Base-by-base conservation (phyloP, 2,329 filamentous ascomycete species). In the Epichloe sylvatica region DNA sequence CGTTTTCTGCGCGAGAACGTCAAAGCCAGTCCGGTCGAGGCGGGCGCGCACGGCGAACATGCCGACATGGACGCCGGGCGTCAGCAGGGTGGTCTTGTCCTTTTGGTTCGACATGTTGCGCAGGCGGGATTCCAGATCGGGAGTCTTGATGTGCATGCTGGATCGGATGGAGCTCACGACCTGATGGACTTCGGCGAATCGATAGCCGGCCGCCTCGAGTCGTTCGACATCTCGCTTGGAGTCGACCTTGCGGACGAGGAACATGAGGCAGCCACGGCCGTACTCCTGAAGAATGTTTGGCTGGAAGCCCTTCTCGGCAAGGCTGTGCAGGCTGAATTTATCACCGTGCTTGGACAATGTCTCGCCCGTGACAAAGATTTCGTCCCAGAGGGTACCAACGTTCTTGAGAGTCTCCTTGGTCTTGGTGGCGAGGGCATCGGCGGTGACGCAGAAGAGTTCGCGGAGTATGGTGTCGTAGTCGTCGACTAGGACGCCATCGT, bases 381-480 rank as follows among this genome's bases (percentile, higher is more conserved):
- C 81, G 54, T 91, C 84, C 68, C 84, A 91, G 1, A 92, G 69
- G 9, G 79, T 71, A 5, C 87, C 87, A 7, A 85, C 66, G 4
- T 80, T 72, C 6, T 76, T 72, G 2, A 91, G 66, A 3, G 76
- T 73, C 40, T 77, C 76, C 52, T 79, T 78, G 54, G 90, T 70
- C 47, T 78, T 76, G 12, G 77, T 72, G 1, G 88, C 84, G 7
- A 94, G 75, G n/a, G 81, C 77, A 5, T 81, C 73, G 1, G 88
- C 87, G 2, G 87, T 84, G 9, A 87, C 73, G 59, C 86, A 94
- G 63, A 94, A 94, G 9, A 90, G 73, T 60, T 94, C 86, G 23
- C 86, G 81, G 62, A 94, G 89, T 2, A 90, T 73, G 15, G 82
- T 70, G 35, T 86, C 83, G 62, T 91, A 91, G 52, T 86, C 76